phyloP scores from a whole-genome alignment of 306 rosid species.

The Castanospermum australe region DNA sequence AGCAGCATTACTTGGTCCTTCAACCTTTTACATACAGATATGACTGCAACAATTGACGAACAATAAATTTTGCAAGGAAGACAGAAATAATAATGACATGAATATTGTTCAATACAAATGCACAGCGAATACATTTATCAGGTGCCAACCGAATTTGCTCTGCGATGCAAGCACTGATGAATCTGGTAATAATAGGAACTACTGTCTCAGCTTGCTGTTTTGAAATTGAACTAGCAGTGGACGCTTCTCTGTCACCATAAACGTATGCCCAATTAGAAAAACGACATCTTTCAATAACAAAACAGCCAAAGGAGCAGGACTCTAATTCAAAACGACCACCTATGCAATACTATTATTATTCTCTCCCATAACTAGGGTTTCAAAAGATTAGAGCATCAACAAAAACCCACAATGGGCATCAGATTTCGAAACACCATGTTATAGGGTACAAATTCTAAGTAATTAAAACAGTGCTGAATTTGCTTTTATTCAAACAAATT shows the following conservation, averaged over 20 bases:
- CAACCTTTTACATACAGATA: slow-evolving; percentile 76
- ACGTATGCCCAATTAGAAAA: neutral
- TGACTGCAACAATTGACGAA: slow-evolving; percentile 44
- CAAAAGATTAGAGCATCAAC: no score
- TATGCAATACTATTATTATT: no score
- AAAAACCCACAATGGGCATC: no score
- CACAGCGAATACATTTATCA: slow-evolving; percentile 48
- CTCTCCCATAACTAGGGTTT: no score
- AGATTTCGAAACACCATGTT: no score
- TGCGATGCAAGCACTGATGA: slow-evolving; percentile 41
- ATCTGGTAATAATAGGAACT: slow-evolving; percentile 43
- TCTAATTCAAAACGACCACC: no score
- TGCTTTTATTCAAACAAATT: neutral
- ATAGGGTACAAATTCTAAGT: neutral
- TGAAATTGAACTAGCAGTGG: slow-evolving; percentile 41
- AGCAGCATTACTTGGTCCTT: slow-evolving; percentile 72
- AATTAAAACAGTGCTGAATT: neutral
- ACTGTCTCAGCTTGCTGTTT: slow-evolving; percentile 46
- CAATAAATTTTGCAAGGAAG: neutral
- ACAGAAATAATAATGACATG: no score
- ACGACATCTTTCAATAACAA: neutral
- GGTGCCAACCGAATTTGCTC: slow-evolving; percentile 64
- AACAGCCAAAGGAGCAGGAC: neutral
- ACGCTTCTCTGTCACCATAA: slow-evolving; percentile 60
- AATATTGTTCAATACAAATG: neutral